Evolutionary conservation across 257 asterid genomes (phyloP), one percentile per base, ranked within the genome.

Genomic region (Solanum etuberosum): DNA sequence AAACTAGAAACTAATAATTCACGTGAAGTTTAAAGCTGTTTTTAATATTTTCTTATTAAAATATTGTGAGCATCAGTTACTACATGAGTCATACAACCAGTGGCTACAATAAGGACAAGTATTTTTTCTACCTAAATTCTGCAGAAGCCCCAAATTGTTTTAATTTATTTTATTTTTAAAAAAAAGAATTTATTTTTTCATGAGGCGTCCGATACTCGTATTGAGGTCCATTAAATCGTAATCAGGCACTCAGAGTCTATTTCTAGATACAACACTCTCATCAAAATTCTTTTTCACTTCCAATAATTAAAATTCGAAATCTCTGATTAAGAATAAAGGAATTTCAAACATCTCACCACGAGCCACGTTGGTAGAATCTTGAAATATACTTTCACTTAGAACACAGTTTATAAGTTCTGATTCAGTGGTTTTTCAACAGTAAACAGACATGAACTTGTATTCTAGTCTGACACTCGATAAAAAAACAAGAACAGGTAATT

Each of bases 351-450:
- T 67, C 5, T 3, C 37, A 3, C 3, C 21, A 27, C 23, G 9
- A 27, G 0, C 2, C 0, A 12, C 15, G 72, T 4, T 9, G 2
- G 3, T 3, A 14, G 4, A 77, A 40, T 13, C 35, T 77, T 25
- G 25, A 77, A 1, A 42, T 25, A 43, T 78, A 25, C 16, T 40
- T 4, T 23, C 65, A 80, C 25, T 29, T 61, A 23, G 35, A 61
- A 13, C 77, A 65, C 29, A 84, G 76, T 61, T 43, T 84, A 43
- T 84, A 76, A 68, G 31, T 31, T 38, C 54, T 84, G 80, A 37
- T 23, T 84, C 10, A 84, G n/a, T 84, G 74, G 51, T 35, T 84
- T 84, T 61, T 65, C 77, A 84, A 84, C 85, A 81, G 42, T 81
- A 29, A 35, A 20, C 85, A 81, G 68, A 81, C 85, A 81, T 31